A percentile compares a stretch with the other conserved stretches of the same genome.
These are phyloP conservation scores for Pontederia crassipes DNA, from an alignment of 176 grass and related monocot species.

Conservation along the genomic window DNA sequence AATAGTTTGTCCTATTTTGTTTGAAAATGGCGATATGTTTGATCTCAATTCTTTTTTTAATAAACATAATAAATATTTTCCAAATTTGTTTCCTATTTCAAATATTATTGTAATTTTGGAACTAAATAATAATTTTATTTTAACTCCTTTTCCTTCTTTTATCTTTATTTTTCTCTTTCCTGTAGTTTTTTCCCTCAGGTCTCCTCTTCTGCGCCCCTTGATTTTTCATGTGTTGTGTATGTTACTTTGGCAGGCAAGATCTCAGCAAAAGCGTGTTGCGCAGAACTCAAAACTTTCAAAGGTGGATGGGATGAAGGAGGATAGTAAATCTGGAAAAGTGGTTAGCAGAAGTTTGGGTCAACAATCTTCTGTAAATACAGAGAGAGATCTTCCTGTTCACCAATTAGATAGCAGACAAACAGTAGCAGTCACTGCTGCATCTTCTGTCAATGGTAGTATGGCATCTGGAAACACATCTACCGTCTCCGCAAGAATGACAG, in stretches of 20 bases:
- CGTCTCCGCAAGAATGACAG: slow-evolving; percentile 31
- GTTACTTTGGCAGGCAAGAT: slow-evolving; percentile 41
- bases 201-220: no score
- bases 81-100: no score
- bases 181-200: no score
- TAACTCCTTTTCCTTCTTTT: neutral
- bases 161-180: neutral
- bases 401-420: slow-evolving; percentile 31
- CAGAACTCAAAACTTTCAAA: slow-evolving; percentile 58
- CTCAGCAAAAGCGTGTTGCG: slow-evolving; percentile 42
- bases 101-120: no score
- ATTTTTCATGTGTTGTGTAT: neutral
- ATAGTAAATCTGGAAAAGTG: slow-evolving; percentile 59
- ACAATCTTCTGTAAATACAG: slow-evolving; percentile 28
- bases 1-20: no score
- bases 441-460: slow-evolving; percentile 30
- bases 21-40: no score
- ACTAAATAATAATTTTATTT: neutral
- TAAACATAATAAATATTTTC: no score
- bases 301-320: slow-evolving; percentile 54
- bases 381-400: slow-evolving; percentile 40
- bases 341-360: slow-evolving; percentile 40
- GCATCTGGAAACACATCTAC: slow-evolving; percentile 26
- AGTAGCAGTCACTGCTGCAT: slow-evolving; percentile 17
- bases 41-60: no score